Percentiles rank a stretch among this genome's conserved stretches.
Conservation (phyloP, 2,329 filamentous ascomycete species). For the Triangularia setosa region DNA sequence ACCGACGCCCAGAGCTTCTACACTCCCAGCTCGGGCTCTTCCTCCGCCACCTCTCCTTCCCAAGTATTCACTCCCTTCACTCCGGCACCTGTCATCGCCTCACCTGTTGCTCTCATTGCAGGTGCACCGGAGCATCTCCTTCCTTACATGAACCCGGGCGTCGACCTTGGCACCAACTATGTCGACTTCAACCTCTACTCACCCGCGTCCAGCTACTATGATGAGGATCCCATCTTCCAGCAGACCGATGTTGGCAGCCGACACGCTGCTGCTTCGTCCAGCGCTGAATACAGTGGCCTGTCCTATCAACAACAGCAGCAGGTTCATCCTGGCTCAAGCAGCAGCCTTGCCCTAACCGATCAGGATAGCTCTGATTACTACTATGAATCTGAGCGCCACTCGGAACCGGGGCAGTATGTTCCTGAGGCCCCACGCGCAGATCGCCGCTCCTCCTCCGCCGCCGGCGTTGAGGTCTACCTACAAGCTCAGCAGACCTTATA, state of each 20-base stretch:
- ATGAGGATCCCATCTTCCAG: slow-evolving; percentile 38
- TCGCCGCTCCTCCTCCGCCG: neutral
- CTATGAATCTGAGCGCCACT: neutral
- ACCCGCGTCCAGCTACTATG: slow-evolving; percentile 44
- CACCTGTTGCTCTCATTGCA: slow-evolving; percentile 10
- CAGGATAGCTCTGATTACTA: neutral
- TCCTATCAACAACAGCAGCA: neutral
- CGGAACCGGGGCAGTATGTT: neutral
- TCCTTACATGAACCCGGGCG: slow-evolving; percentile 40
- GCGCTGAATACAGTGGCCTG: neutral
- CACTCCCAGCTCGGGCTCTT: slow-evolving; percentile 33
- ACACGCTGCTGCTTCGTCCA: slow-evolving; percentile 1
- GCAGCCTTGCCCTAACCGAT: neutral
- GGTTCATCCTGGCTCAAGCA: neutral
- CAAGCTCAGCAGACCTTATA: neutral
- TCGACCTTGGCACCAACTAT: slow-evolving; percentile 40
- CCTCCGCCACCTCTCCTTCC: slow-evolving; percentile 33
- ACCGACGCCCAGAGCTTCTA: slow-evolving; percentile 40
- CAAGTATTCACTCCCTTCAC: slow-evolving; percentile 31
- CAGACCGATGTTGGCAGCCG: slow-evolving; percentile 19
- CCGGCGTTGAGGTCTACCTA: neutral
- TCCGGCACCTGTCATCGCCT: slow-evolving; percentile 6
- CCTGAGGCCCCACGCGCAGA: neutral
- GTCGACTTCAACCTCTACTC: slow-evolving; percentile 56
- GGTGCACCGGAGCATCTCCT: slow-evolving; percentile 27